Evolutionary conservation across 768 basidiomycete species (phyloP).

Genomic region (Serendipita indica): DNA sequence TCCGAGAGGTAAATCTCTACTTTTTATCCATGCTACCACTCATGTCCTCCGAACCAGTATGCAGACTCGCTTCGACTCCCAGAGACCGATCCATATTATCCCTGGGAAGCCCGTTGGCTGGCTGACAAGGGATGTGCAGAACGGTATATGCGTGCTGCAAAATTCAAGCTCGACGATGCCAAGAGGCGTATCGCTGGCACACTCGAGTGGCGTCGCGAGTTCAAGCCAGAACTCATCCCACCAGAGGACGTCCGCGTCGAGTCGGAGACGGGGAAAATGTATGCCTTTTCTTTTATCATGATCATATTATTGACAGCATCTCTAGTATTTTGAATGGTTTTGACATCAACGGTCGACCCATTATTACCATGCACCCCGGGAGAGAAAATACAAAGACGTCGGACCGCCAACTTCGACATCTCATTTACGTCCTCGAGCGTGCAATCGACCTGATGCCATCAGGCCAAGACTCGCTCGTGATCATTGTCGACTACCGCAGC

Average conservation of each 20-base stretch:
- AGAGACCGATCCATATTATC: slow-evolving; percentile 49
- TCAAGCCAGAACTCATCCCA: slow-evolving; percentile 66
- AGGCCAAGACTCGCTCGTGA: slow-evolving; percentile 67
- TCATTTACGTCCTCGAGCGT: slow-evolving; percentile 82
- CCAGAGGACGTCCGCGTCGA: slow-evolving; percentile 66
- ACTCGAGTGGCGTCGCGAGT: slow-evolving; percentile 74
- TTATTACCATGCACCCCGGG: slow-evolving; percentile 76
- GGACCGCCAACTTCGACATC: slow-evolving; percentile 66
- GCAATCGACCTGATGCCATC: slow-evolving; percentile 81
- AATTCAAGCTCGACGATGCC: slow-evolving; percentile 66
- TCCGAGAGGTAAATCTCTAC: slow-evolving; percentile 39
- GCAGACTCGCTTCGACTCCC: slow-evolving; percentile 50
- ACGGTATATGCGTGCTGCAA: slow-evolving; percentile 74
- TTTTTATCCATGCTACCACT: slow-evolving; percentile 8
- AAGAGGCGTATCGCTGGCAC: slow-evolving; percentile 66
- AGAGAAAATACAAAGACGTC: slow-evolving; percentile 69
- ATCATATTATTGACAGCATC: background rate
- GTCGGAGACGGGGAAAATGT: slow-evolving; percentile 83
- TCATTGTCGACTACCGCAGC: slow-evolving; percentile 74
- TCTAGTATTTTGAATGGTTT: slow-evolving; percentile 67
- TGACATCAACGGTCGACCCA: slow-evolving; percentile 73
- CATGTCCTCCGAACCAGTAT: slow-evolving; percentile 32
- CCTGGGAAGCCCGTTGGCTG: slow-evolving; percentile 71
- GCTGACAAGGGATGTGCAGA: slow-evolving; percentile 45
- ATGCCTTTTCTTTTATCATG: slow-evolving; percentile 18